Evolutionary conservation across 2,329 filamentous ascomycete species (phyloP).

Genomic region (Davidsoniella neocaledoniae): DNA sequence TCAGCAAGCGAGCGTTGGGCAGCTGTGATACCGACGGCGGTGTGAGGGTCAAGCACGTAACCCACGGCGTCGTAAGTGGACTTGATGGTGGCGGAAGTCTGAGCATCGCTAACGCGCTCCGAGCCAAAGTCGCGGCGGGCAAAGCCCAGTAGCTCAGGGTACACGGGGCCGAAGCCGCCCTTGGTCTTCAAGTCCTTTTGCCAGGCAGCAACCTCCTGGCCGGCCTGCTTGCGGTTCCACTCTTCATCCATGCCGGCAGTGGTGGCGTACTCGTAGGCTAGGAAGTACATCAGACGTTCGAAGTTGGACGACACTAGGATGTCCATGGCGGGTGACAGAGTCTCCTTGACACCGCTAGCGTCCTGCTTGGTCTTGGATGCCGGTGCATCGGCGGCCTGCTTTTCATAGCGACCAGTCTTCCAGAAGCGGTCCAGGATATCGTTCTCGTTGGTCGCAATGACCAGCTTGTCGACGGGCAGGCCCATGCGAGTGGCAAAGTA

Average conservation of each 20-base stretch:
- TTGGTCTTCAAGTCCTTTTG: conserved; percentile 59
- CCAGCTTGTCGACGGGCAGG: conserved; percentile 69
- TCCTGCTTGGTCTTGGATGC: conserved; percentile 45
- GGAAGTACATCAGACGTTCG: conserved; percentile 85
- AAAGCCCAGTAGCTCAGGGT: conserved; percentile 50
- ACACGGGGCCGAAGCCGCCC: conserved; percentile 67
- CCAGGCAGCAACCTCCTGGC: conserved; percentile 64
- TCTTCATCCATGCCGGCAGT: conserved; percentile 43
- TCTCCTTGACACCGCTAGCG: conserved; percentile 67
- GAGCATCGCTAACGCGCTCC: conserved; percentile 49
- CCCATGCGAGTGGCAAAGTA: conserved; percentile 90
- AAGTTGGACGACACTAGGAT: conserved; percentile 95
- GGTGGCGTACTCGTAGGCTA: conserved; percentile 56
- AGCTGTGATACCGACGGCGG: conserved; percentile 71
- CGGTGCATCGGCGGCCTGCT: conserved; percentile 43
- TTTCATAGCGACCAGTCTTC: conserved; percentile 79
- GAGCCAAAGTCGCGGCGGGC: conserved; percentile 66
- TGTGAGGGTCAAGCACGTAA: conserved; percentile 87
- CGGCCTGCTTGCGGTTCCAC: conserved; percentile 51
- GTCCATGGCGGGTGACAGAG: conserved; percentile 90
- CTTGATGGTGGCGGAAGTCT: conserved; percentile 51
- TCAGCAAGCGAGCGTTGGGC: conserved; percentile 49
- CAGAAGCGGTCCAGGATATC: conserved; percentile 94
- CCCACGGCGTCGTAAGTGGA: conserved; percentile 38
- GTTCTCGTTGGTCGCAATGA: conserved; percentile 93